Base-by-base conservation (phyloP, 768 basidiomycete genomes). In the Dacryopinax spathularia region DNA sequence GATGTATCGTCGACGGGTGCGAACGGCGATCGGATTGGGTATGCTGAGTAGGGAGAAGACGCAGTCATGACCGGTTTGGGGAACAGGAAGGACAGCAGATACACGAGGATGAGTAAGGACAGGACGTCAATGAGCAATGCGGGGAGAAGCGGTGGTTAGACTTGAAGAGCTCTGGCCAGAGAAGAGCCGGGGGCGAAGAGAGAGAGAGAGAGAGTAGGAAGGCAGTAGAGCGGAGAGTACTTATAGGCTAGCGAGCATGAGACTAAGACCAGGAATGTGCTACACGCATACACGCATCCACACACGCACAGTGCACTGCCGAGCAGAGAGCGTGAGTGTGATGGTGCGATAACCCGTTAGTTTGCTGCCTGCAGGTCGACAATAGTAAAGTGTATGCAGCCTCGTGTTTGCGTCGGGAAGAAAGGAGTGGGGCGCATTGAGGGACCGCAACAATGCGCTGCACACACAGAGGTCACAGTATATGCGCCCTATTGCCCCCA, bases 1-100 rank as follows among this genome's bases (percentile, higher is more conserved):
- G 48, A 56, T 29, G 48, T 56, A 29, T 56, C 48, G 48, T 56
- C 48, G 48, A 56, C 48, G 48, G 48, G 48, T 56, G 48, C 48
- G 20, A 56, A 56, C 15, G 10, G 48, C 48, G 48, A 56, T 31
- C 48, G 48, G 15, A 56, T 15, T 10, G 31, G 4, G 20, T 22
- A 56, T 6, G 48, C 25, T 13, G 48, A 56, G 29, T 56, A 56
- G 13, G 48, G 48, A 56, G 48, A 56, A 56, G 48, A 56, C 48
- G 20, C 29, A 31, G 29, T 27, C 48, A 56, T 56, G 48, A 56
- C n/a, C n/a, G 12, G 48, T 22, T 56, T 13, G 25, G 12, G 36
- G 12, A 56, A 10, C 48, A 56, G 48, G 15, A 29, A 56, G 48
- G 48, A 20, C 25, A 9, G 22, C 25, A 29, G 20, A 29, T 27